A percentile compares a stretch with the other conserved stretches of the same genome.
Evolutionary conservation across 2,329 filamentous ascomycete species (phyloP).

Genomic region (Grosmannia clavigera): DNA sequence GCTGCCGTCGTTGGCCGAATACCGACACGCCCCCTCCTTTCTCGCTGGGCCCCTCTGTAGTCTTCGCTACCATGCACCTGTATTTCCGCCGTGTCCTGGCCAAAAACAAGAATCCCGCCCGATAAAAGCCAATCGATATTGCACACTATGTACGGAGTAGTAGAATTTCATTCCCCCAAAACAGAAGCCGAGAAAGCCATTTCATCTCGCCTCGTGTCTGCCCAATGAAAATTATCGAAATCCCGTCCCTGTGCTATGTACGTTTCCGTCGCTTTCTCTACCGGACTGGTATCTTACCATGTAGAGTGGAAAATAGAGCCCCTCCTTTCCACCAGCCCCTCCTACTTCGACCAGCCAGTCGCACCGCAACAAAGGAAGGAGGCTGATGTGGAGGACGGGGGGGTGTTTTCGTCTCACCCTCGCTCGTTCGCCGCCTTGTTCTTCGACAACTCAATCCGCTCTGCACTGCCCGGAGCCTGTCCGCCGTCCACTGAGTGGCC

Average conservation of each 20-base stretch:
- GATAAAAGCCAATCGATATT: too few relatives aligned
- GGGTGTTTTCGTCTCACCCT: not conserved
- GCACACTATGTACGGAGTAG: too few relatives aligned
- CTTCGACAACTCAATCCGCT: not conserved
- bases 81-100: too few relatives aligned
- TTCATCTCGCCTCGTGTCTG: not conserved
- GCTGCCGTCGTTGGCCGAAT: not conserved
- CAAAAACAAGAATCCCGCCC: too few relatives aligned
- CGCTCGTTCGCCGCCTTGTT: not conserved
- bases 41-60: not conserved
- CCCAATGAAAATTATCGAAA: constrained; percentile 22
- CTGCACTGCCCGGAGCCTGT: not conserved
- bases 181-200: not conserved
- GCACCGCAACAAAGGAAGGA: not conserved
- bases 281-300: not conserved
- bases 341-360: not conserved
- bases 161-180: too few relatives aligned
- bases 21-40: not conserved
- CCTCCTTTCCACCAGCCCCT: constrained; percentile 1
- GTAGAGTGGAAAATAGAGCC: not conserved
- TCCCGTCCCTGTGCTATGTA: not conserved
- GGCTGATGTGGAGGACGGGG: not conserved
- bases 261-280: not conserved
- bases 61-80: too few relatives aligned
- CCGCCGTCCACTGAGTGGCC: not conserved